phyloP scores from a whole-genome alignment of 352 stramenopile species.

The Phytophthora constricta region DNA sequence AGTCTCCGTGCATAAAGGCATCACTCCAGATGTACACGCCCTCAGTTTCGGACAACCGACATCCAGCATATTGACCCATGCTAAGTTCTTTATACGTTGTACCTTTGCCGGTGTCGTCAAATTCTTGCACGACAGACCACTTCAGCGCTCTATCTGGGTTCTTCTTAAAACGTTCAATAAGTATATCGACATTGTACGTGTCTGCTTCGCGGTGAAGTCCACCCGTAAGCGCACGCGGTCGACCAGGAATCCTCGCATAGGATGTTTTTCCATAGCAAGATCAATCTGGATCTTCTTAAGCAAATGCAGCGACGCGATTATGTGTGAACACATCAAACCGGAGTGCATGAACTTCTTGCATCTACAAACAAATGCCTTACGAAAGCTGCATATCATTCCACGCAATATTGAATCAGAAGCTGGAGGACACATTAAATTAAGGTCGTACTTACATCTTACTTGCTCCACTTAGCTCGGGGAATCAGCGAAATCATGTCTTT shows the following conservation, averaged over 20 bases:
- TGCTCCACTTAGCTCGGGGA: background rate
- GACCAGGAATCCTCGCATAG: slow-evolving; percentile 1
- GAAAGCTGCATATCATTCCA: background rate
- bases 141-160: slow-evolving; percentile 1
- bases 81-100: background rate
- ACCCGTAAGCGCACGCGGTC: background rate
- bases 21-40: slow-evolving; percentile 11
- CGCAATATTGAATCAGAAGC: too few relatives aligned
- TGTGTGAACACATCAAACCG: slow-evolving; percentile 8
- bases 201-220: background rate
- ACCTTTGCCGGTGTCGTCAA: background rate
- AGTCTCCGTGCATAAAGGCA: slow-evolving; percentile 6
- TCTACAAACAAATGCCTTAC: slow-evolving; percentile 4
- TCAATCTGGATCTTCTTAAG: slow-evolving; percentile 12
- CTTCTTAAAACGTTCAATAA: slow-evolving; percentile 3
- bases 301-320: slow-evolving; percentile 8
- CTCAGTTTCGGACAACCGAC: slow-evolving; percentile 3
- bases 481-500: background rate
- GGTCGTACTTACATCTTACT: background rate
- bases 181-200: background rate
- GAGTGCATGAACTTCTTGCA: slow-evolving; percentile 10
- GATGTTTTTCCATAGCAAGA: background rate
- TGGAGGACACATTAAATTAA: background rate
- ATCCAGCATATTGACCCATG: slow-evolving; percentile 8
- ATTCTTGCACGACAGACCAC: slow-evolving; percentile 12